phyloP scores from a whole-genome alignment of 1,284 basidiomycete species.

The Laetiporus sulphureus region DNA sequence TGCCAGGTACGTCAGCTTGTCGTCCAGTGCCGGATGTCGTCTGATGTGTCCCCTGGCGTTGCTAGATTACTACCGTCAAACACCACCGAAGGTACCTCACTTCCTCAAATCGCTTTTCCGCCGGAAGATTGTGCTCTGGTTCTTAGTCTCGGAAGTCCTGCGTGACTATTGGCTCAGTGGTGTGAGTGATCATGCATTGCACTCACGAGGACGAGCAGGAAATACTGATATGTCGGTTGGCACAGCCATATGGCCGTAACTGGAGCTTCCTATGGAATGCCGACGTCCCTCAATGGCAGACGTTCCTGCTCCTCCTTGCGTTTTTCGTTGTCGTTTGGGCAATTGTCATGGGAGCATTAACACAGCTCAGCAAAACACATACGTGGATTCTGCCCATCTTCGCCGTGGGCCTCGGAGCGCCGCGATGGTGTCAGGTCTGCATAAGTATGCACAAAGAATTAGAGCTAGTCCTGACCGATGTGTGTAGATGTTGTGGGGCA shows the following conservation, averaged over 20 bases:
- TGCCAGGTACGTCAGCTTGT: conserved; percentile 58
- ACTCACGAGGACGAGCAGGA: too few relatives aligned
- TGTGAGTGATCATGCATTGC: conserved; percentile 38
- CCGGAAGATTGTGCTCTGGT: conserved; percentile 84
- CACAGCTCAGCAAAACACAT: conserved; percentile 84
- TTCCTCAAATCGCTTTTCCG: conserved; percentile 85
- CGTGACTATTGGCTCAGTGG: conserved; percentile 92
- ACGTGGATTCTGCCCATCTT: conserved; percentile 92
- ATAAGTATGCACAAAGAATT: too few relatives aligned
- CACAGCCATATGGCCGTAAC: conserved; percentile 86
- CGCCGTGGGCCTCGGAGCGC: conserved; percentile 87
- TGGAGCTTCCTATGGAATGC: conserved; percentile 90
- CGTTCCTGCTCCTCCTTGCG: conserved; percentile 66
- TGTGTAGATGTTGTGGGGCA: conserved; percentile 75
- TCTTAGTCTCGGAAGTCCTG: conserved; percentile 83
- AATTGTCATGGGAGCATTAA: conserved; percentile 66
- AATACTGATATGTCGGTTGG: too few relatives aligned
- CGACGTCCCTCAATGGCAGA: conserved; percentile 79
- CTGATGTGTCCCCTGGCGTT: not conserved
- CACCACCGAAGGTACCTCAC: conserved; percentile 88
- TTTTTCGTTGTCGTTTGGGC: conserved; percentile 90
- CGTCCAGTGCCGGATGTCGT: not conserved
- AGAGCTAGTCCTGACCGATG: conserved; percentile 4
- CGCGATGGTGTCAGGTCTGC: conserved; percentile 83
- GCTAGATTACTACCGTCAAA: conserved; percentile 78